phyloP scores from a whole-genome alignment of 352 stramenopile species.

The Globisporangium cederbergense region DNA sequence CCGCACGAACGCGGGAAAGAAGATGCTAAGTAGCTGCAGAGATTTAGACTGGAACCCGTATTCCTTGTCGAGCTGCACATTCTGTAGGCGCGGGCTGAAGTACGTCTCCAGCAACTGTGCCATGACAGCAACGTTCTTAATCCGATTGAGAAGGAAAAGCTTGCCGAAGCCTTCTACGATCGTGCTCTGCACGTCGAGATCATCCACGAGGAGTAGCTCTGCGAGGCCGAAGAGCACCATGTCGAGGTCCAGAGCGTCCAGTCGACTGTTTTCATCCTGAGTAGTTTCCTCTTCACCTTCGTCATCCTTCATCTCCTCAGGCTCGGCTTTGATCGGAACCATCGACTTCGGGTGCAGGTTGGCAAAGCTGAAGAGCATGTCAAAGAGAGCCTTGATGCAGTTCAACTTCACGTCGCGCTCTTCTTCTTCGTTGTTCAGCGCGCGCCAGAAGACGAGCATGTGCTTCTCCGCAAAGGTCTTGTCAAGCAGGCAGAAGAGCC shows the following conservation, averaged over 20 bases:
- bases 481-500: constrained; percentile 68
- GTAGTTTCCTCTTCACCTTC: constrained; percentile 5
- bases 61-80: constrained; percentile 47
- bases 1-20: constrained; percentile 68
- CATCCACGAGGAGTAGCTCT: constrained; percentile 46
- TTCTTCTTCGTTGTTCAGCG: constrained; percentile 75
- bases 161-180: constrained; percentile 78
- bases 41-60: constrained; percentile 60
- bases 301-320: constrained; percentile 24
- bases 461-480: constrained; percentile 64
- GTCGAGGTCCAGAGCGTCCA: constrained; percentile 50
- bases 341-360: constrained; percentile 55
- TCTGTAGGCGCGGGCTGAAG: constrained; percentile 58
- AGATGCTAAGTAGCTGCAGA: constrained; percentile 70
- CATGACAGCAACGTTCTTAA: constrained; percentile 57
- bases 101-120: constrained; percentile 69
- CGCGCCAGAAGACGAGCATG: constrained; percentile 75
- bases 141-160: constrained; percentile 69
- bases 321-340: constrained; percentile 26
- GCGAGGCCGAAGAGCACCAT: constrained; percentile 58
- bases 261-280: not conserved
- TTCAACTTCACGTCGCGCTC: constrained; percentile 74
- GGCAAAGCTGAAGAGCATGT: constrained; percentile 64
- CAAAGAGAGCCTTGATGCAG: constrained; percentile 69
- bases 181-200: constrained; percentile 67